phyloP scores from a whole-genome alignment of 768 basidiomycete genomes.

The Coprinopsis sp. region DNA sequence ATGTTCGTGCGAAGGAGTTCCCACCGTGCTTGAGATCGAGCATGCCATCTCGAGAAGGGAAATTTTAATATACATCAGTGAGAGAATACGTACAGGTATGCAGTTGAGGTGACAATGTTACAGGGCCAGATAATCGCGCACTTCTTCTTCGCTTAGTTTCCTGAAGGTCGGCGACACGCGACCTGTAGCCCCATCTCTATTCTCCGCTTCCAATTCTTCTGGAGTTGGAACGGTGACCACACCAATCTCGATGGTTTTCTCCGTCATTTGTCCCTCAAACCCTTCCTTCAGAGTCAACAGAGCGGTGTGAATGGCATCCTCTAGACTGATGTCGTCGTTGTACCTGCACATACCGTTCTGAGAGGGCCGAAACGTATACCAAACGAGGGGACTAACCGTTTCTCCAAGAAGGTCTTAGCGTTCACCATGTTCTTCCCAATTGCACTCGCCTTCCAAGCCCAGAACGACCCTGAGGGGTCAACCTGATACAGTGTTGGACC shows the following conservation, averaged over 20 bases:
- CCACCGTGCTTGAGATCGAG: neutral
- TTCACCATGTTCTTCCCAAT: slow-evolving; percentile 99
- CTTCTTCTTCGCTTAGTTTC: slow-evolving; percentile 94
- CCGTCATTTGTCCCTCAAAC: slow-evolving; percentile 99
- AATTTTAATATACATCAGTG: slow-evolving; percentile 13
- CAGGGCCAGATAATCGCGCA: slow-evolving; percentile 89
- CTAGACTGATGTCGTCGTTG: slow-evolving; percentile 97
- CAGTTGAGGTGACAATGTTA: slow-evolving; percentile 31
- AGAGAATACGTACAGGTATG: slow-evolving; percentile 24
- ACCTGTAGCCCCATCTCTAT: slow-evolving; percentile 62
- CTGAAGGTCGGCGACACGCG: slow-evolving; percentile 86
- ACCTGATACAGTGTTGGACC: slow-evolving; percentile 98
- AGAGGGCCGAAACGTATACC: slow-evolving; percentile 15
- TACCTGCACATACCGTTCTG: slow-evolving; percentile 54
- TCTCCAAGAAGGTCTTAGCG: slow-evolving; percentile 98
- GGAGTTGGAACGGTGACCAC: slow-evolving; percentile 86
- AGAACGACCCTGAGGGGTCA: slow-evolving; percentile 97
- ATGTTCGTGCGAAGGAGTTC: neutral
- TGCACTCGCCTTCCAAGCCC: slow-evolving; percentile 99
- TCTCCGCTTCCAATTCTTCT: slow-evolving; percentile 63
- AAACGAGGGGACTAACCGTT: slow-evolving; percentile 60
- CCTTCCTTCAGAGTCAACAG: slow-evolving; percentile 97
- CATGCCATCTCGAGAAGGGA: neutral
- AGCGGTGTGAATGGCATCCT: slow-evolving; percentile 98
- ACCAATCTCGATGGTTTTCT: slow-evolving; percentile 99